Percentiles rank a stretch among this genome's conserved stretches.
phyloP scores from a whole-genome alignment of 345 rosid species.

The Erodium maritimum region DNA sequence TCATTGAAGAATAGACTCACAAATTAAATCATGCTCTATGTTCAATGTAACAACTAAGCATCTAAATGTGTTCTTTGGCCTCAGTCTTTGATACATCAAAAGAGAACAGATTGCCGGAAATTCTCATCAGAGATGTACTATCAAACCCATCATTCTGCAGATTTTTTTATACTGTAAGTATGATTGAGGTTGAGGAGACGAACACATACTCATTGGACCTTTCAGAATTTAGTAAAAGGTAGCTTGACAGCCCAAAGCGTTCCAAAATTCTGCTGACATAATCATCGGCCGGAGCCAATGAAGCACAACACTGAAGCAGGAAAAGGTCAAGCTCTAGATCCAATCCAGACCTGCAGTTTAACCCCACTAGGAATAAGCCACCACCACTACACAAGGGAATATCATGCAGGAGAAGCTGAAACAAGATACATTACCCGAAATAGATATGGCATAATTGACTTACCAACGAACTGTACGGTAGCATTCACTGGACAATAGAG shows the following conservation, averaged over 20 bases:
- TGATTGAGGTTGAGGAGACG: not conserved
- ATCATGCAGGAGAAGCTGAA: not conserved
- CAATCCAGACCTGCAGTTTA: conserved; percentile 68
- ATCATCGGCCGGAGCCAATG: conserved; percentile 81
- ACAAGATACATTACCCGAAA: not conserved
- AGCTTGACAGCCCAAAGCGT: conserved; percentile 70
- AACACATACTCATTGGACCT: conserved; percentile 50
- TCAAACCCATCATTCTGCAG: too few relatives aligned
- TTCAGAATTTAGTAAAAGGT: conserved; percentile 44
- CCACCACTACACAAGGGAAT: not conserved
- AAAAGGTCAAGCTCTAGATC: conserved; percentile 92
- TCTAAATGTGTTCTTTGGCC: not conserved
- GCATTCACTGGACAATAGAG: conserved; percentile 55
- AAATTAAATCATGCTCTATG: not conserved
- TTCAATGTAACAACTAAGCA: not conserved
- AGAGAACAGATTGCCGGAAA: not conserved
- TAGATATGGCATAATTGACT: conserved; percentile 16
- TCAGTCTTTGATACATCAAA: not conserved
- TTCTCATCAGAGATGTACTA: too few relatives aligned
- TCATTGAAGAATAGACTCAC: conserved; percentile 2
- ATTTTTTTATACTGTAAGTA: too few relatives aligned
- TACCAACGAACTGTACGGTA: conserved; percentile 79
- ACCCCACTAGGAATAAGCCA: conserved; percentile 13
- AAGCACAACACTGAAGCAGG: conserved; percentile 94
- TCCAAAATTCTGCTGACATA: conserved; percentile 57